Percentiles rank a stretch among this genome's conserved stretches.
These are phyloP conservation scores for Pseudonitzschia multistriata DNA, from an alignment of 108 stramenopile species.

Conservation along the genomic window DNA sequence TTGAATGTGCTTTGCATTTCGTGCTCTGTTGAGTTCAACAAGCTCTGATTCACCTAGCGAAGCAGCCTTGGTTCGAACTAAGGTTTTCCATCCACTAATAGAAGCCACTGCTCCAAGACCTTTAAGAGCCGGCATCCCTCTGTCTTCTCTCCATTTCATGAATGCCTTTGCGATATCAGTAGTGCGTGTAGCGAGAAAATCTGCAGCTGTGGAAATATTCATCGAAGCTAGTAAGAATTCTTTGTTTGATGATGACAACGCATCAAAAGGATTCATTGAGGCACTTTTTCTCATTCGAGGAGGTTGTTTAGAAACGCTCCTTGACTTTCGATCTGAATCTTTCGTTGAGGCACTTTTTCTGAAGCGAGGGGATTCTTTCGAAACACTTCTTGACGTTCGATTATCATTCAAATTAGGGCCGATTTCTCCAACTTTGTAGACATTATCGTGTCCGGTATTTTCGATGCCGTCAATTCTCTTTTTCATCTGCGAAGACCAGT, in stretches of 20 bases:
- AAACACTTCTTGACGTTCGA: not conserved
- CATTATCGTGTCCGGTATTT: not conserved
- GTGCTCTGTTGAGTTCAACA: slow-evolving; percentile 3
- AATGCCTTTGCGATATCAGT: slow-evolving; percentile 43
- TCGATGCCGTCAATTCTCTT: slow-evolving; percentile 15
- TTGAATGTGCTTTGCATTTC: not conserved
- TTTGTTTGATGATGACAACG: slow-evolving; percentile 17
- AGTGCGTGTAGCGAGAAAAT: slow-evolving; percentile 43
- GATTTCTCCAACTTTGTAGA: not conserved
- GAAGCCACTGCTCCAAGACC: slow-evolving; percentile 55
- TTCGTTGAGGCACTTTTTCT: slow-evolving; percentile 1
- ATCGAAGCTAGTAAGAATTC: slow-evolving; percentile 17
- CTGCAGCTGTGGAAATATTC: slow-evolving; percentile 38
- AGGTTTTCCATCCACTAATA: slow-evolving; percentile 53
- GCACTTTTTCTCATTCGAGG: not conserved
- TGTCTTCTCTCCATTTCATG: slow-evolving; percentile 30
- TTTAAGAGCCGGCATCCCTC: slow-evolving; percentile 40
- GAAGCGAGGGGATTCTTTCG: not conserved
- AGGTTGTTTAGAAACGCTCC: not conserved
- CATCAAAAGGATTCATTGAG: slow-evolving; percentile 22
- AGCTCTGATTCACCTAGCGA: slow-evolving; percentile 3
- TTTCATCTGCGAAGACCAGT: slow-evolving; percentile 21
- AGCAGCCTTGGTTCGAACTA: slow-evolving; percentile 36
- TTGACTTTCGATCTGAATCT: not conserved
- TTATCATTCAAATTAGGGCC: not conserved